phyloP scores from a whole-genome alignment of 352 stramenopile species.

The Pythium phragmitis region DNA sequence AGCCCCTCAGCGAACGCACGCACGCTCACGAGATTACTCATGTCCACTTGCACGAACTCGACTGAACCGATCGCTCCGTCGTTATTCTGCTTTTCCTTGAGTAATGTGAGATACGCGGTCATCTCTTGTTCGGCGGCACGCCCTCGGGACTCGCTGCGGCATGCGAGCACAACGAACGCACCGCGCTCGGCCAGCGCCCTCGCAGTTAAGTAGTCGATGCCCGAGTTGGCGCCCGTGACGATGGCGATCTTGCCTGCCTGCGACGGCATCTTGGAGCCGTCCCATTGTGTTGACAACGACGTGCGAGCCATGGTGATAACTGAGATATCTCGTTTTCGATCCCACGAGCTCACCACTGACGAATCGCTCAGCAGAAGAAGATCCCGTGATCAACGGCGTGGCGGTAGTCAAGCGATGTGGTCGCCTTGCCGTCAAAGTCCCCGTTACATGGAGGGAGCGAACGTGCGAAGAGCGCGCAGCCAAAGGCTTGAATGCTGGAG shows the following conservation, averaged over 20 bases:
- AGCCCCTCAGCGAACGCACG: constrained; percentile 40
- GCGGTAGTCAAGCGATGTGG: too few relatives aligned
- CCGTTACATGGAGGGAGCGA: too few relatives aligned
- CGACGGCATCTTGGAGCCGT: constrained; percentile 20
- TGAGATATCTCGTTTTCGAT: background rate
- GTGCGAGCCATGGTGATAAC: too few relatives aligned
- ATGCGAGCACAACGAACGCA: constrained; percentile 47
- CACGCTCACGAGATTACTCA: constrained; percentile 42
- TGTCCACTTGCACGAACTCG: constrained; percentile 47
- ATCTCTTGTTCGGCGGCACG: constrained; percentile 7
- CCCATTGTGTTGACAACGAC: constrained; percentile 9
- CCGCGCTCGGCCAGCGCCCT: constrained; percentile 67
- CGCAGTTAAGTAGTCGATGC: constrained; percentile 41
- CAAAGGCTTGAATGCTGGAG: too few relatives aligned
- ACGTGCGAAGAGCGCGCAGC: too few relatives aligned
- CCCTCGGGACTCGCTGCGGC: constrained; percentile 34
- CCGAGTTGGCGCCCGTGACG: too few relatives aligned
- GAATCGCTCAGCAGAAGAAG: too few relatives aligned
- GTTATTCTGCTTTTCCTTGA: background rate
- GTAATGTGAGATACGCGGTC: background rate
- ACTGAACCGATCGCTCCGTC: constrained; percentile 2
- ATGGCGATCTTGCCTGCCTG: background rate
- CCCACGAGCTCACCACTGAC: too few relatives aligned
- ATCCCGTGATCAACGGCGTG: too few relatives aligned
- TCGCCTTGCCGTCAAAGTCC: too few relatives aligned